Base-by-base conservation (phyloP, 495 filamentous ascomycete species). In the Tuber calosporum region DNA sequence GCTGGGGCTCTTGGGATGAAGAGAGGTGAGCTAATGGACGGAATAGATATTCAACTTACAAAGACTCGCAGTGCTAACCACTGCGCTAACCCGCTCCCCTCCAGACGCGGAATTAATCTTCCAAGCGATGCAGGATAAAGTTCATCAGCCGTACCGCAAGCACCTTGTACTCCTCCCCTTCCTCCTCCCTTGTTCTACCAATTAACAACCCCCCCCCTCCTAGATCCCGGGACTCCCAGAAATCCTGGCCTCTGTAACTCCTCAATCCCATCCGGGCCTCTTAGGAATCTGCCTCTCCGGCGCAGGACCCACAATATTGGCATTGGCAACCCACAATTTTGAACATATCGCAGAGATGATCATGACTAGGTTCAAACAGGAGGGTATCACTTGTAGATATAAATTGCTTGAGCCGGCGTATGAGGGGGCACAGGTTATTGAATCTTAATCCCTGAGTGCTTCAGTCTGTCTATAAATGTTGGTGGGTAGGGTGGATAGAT, bases 101-200 rank as follows among this genome's bases (percentile, higher is more conserved):
- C 94, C 93, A n/a, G 90, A 97, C 80, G 88, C 94, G 53, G 90
- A 93, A 75, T 90, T 93, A 83, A 98, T 99, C 82, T 96, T 93
- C 84, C 86, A 93, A 39, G 94, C 92, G 39, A 99, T 99, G 95
- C 93, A 97, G 83, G 95, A 99, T 84, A 95, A 93, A 82, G 86
- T 99, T 53, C 95, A 99, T 83, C 95, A 99, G 82, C 94, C 92
- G 15, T 97, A 98, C 83, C 89, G 95, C 66, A 89, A 92, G 82
- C 90, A 86, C 19, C 86, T 99, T 69, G 80, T 82, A 69, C 62
- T 62, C 37, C 68, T 34, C 13, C 41, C 26, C 11, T 5, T 22
- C 34, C 11, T n/a, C n/a, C n/a, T n/a, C 9, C 20, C 53, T n/a
- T 26, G n/a, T 7, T 36, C 19, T 36, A 11, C 48, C 26, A 9